Evolutionary conservation across 1,139 yeast genomes (phyloP), one percentile per base, ranked within the genome.

Genomic region (Pichia sp.): DNA sequence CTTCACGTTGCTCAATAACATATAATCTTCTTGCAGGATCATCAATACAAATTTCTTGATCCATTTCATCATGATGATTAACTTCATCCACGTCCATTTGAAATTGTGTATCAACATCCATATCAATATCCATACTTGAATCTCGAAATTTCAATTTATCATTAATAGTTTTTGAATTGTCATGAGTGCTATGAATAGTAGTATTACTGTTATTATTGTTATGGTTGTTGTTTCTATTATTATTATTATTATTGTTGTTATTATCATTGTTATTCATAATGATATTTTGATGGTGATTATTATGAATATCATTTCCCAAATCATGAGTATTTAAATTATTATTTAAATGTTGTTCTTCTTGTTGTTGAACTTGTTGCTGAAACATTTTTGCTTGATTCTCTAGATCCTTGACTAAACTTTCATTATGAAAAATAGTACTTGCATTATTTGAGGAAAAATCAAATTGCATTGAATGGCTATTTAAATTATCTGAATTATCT

Each of bases 21-120:
- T 90, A 90, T 49, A 92, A 68, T 59, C 90, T 94, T 53, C 97
- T 78, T 1, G 97, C 96, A 0, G 97, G 98, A 64, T 90, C 97
- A 60, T 82, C 90, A 40, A 84, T 82, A 59, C 81, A 83, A 67
- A 82, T 80, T 53, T 74, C 78, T 10, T 33, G 26, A 23, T 35
- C 38, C 26, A n/a, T 27, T 5, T 34, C 41, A 28, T 30, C 16
- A 28, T 20, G 30, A 29, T 29, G 7, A 11, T 35, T 30, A 20
- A 37, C 38, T 29, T 41, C 47, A 41, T 59, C 61, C 34, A 57
- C 65, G 39, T 62, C 67, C 57, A 59, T 61, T 16, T 56, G 57
- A 37, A 52, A 57, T 44, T 55, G 60, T 8, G 52, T 47, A 33
- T 50, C 53, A 47, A 24, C 56, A 51, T 46, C 50, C 42, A 48